Percentiles rank a stretch among this genome's conserved stretches.
phyloP scores from a whole-genome alignment of 2,329 filamentous ascomycete genomes.

The Microcyclospora tardicrescens region DNA sequence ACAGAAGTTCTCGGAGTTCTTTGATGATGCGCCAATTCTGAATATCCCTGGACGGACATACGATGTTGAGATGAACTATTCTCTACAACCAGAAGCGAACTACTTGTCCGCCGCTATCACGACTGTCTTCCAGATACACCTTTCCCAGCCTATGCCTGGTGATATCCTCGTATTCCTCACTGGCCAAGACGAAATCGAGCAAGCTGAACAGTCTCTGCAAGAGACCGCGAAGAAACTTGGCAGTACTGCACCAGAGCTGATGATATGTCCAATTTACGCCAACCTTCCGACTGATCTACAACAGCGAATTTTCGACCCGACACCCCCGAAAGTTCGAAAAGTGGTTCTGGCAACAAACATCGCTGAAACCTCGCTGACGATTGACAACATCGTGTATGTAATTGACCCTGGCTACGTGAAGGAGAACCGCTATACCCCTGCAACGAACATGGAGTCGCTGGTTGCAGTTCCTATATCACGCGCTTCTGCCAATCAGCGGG shows the following conservation, averaged over 20 bases:
- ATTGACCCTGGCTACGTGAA: slow-evolving; percentile 94
- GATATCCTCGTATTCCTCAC: slow-evolving; percentile 93
- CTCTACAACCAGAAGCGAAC: slow-evolving; percentile 80
- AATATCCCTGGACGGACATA: slow-evolving; percentile 84
- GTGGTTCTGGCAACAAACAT: slow-evolving; percentile 95
- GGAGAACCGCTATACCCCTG: slow-evolving; percentile 84
- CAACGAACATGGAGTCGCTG: slow-evolving; percentile 82
- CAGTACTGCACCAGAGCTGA: slow-evolving; percentile 68
- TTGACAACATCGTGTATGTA: slow-evolving; percentile 91
- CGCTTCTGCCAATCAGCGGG: slow-evolving; percentile 84
- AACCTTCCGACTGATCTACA: slow-evolving; percentile 86
- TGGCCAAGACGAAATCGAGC: slow-evolving; percentile 91
- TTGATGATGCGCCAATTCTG: slow-evolving; percentile 86
- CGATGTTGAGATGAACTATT: slow-evolving; percentile 85
- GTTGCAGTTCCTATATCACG: slow-evolving; percentile 84
- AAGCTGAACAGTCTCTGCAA: slow-evolving; percentile 67
- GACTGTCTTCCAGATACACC: slow-evolving; percentile 90
- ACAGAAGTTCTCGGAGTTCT: slow-evolving; percentile 81
- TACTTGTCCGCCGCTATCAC: slow-evolving; percentile 85
- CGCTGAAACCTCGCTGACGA: slow-evolving; percentile 88
- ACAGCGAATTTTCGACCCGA: slow-evolving; percentile 87
- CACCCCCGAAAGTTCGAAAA: slow-evolving; percentile 71
- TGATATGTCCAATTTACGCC: slow-evolving; percentile 88
- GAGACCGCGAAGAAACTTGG: slow-evolving; percentile 83
- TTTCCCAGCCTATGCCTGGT: slow-evolving; percentile 60